Evolutionary conservation across 257 asterid species (phyloP).

Genomic region (Plantago elongata): DNA sequence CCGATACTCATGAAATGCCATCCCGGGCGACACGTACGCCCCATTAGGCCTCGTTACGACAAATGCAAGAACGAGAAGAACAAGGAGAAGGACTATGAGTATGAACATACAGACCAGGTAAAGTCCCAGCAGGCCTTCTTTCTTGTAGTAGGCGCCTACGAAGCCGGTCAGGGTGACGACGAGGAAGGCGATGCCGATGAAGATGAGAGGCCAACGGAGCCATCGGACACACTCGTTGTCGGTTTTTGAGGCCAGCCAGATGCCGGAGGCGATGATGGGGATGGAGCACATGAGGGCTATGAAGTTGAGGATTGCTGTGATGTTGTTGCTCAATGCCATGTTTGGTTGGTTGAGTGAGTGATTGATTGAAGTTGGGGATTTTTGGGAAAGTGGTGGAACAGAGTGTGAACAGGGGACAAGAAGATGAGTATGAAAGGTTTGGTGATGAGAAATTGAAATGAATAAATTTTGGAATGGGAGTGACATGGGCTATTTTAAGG

Average conservation of each 20-base stretch:
- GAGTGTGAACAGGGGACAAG: too few relatives aligned
- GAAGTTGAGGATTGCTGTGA: conserved; percentile 78
- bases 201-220: conserved; percentile 93
- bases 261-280: conserved; percentile 83
- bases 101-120: conserved; percentile 84
- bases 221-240: conserved; percentile 96
- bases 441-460: neutral
- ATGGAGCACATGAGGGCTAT: conserved; percentile 82
- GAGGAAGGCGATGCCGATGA: conserved; percentile 64
- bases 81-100: conserved; percentile 65
- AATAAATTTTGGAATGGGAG: too few relatives aligned
- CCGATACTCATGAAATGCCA: conserved; percentile 57
- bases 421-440: neutral
- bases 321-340: conserved; percentile 91
- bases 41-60: conserved; percentile 77
- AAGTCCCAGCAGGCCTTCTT: conserved; percentile 66
- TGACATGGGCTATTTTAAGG: too few relatives aligned
- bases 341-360: neutral
- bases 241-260: conserved; percentile 81
- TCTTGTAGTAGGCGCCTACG: conserved; percentile 80
- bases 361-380: too few relatives aligned
- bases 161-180: conserved; percentile 67
- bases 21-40: conserved; percentile 51
- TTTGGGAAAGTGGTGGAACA: too few relatives aligned
- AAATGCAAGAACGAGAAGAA: conserved; percentile 68